Evolutionary conservation across 139 green algal genomes (phyloP), one percentile per base, ranked within the genome.

Genomic region (Picochlorum sp.): DNA sequence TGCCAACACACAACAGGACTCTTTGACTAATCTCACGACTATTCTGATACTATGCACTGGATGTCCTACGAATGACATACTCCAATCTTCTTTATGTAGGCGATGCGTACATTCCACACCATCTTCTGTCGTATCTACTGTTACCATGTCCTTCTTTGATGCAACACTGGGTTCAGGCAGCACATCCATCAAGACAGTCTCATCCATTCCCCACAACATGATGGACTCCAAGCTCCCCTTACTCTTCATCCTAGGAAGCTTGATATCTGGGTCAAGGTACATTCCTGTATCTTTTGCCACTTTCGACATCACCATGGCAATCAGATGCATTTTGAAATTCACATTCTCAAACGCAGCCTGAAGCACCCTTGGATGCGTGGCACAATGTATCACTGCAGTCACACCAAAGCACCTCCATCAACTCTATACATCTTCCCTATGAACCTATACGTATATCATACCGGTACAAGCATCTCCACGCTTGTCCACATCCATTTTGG

Each of bases 181-280:
- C 47, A 55, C n/a, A 55, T 55, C 34, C 3, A 10, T 41, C 34
- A 41, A 3, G 34, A 41, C 34, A 41, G 7, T 13, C 1, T 41
- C 34, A 41, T 41, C 34, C 34, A 41, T 14, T 41, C 34, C 34
- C 34, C 34, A 41, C 34, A 41, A 11, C 34, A 41, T 41, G 34
- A 41, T 41, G 34, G 34, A 41, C 34, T 41, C 34, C 34, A 41
- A 41, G 34, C 34, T 14, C 5, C 34, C 60, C 18, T 55, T 66
- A 28, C 7, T 56, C 37, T 31, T 66, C 60, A 66, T 66, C 34
- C 44, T 66, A 7, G 60, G 60, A 14, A 66, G n/a, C 34, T 55
- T 59, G 28, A 56, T 56, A 20, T 66, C 18, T 21, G 49, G 24
- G 57, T 55, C 34, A 18, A 66, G 15, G 13, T 56, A 24, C 14